Evolutionary conservation across 257 asterid genomes (phyloP).

Genomic region (Solanum okadae): DNA sequence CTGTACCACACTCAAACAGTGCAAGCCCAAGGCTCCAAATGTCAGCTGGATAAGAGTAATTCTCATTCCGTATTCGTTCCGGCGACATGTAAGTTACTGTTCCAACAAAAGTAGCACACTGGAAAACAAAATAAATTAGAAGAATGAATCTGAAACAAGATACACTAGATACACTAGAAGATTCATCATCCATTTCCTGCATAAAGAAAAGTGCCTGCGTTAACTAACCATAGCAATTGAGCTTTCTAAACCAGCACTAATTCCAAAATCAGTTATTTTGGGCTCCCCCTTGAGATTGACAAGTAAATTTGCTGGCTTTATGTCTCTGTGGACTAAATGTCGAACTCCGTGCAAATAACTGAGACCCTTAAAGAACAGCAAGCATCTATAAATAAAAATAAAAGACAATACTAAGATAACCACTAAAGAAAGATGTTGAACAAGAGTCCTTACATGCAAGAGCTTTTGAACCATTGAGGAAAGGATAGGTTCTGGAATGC

Average conservation of each 20-base stretch:
- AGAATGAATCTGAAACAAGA: slow-evolving; percentile 9
- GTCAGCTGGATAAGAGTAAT: slow-evolving; percentile 95
- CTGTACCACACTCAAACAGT: slow-evolving; percentile 96
- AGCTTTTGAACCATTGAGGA: slow-evolving; percentile 83
- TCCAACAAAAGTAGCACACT: slow-evolving; percentile 99
- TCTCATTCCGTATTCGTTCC: slow-evolving; percentile 90
- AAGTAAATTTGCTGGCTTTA: slow-evolving; percentile 95
- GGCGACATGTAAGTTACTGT: slow-evolving; percentile 99
- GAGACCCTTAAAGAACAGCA: slow-evolving; percentile 56
- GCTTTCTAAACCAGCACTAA: slow-evolving; percentile 95
- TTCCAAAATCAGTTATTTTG: slow-evolving; percentile 97
- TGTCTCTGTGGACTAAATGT: slow-evolving; percentile 96
- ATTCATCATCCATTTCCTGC: background rate
- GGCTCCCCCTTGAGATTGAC: slow-evolving; percentile 95
- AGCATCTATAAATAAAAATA: slow-evolving; percentile 2
- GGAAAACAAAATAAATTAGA: slow-evolving; percentile 16
- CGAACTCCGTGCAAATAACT: slow-evolving; percentile 89
- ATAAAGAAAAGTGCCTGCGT: background rate
- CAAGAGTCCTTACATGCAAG: slow-evolving; percentile 46
- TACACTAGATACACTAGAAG: background rate
- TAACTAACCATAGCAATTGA: slow-evolving; percentile 94
- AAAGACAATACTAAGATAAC: background rate
- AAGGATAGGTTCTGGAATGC: slow-evolving; percentile 77
- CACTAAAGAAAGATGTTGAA: background rate
- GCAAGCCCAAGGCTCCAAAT: slow-evolving; percentile 99